A percentile compares a stretch with the other conserved stretches of the same genome.
These are phyloP conservation scores for Pseudonectria buxi DNA, from an alignment of 2,329 filamentous ascomycete species.

Conservation along the genomic window DNA sequence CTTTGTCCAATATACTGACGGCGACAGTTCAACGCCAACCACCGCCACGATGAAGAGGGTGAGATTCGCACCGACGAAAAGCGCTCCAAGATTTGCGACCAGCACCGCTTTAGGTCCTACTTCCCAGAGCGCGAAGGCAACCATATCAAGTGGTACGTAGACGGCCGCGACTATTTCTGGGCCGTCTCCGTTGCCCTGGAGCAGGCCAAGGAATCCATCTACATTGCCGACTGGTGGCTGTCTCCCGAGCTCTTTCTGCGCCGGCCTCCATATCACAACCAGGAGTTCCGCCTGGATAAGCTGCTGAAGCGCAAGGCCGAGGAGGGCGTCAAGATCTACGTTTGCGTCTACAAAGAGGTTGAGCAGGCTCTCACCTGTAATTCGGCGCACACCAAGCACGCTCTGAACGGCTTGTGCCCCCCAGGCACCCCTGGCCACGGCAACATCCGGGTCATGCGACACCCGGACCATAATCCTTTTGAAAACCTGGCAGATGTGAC, in stretches of 20 bases:
- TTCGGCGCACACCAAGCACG: conserved; percentile 86
- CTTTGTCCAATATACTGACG: conserved; percentile 3
- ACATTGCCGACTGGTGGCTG: conserved; percentile 96
- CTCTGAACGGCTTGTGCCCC: conserved; percentile 70
- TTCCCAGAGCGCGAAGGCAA: conserved; percentile 83
- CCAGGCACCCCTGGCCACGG: conserved; percentile 74
- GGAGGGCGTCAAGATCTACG: conserved; percentile 87
- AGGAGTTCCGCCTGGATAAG: conserved; percentile 82
- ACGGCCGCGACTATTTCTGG: conserved; percentile 93
- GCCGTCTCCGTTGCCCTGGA: conserved; percentile 87
- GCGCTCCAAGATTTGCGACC: conserved; percentile 61
- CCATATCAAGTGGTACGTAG: conserved; percentile 93
- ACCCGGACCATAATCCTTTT: conserved; percentile 91
- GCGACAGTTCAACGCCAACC: conserved; percentile 67
- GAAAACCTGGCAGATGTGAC: conserved; percentile 95
- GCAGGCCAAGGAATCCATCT: conserved; percentile 83
- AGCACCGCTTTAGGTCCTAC: conserved; percentile 82
- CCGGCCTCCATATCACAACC: conserved; percentile 72
- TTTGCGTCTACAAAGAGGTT: conserved; percentile 88
- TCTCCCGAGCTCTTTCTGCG: conserved; percentile 83
- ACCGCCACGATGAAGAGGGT: conserved; percentile 90
- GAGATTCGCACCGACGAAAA: conserved; percentile 80
- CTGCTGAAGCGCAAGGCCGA: conserved; percentile 84
- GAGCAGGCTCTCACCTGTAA: conserved; percentile 82
- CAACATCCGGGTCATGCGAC: conserved; percentile 83